Percentiles rank a stretch among this genome's conserved stretches.
These are phyloP conservation scores for Hanseniaspora lachancei DNA, from an alignment of 805 yeast species.

Conservation along the genomic window DNA sequence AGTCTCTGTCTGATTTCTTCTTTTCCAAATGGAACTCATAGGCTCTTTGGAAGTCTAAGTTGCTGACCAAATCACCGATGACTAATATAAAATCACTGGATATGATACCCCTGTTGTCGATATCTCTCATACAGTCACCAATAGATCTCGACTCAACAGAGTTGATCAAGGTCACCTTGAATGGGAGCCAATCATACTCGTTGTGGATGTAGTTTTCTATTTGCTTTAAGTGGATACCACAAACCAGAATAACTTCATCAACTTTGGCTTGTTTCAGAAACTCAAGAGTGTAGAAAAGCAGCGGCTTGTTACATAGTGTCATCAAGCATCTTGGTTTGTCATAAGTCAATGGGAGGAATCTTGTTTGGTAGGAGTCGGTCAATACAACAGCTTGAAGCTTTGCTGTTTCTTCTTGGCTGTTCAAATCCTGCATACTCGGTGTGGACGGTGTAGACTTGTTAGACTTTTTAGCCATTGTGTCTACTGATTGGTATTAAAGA, in stretches of 20 bases:
- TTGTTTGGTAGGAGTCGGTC: conserved; percentile 82
- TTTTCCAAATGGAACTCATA: conserved; percentile 61
- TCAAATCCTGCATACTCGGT: conserved; percentile 28
- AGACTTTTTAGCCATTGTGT: conserved; percentile 7
- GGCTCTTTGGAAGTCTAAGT: conserved; percentile 64
- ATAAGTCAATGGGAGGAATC: conserved; percentile 85
- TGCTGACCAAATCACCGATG: conserved; percentile 92
- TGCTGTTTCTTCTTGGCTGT: conserved; percentile 45
- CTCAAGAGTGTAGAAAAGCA: conserved; percentile 88
- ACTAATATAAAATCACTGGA: conserved; percentile 81
- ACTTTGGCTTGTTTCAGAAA: conserved; percentile 73
- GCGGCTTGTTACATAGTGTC: conserved; percentile 85
- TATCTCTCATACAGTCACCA: conserved; percentile 94
- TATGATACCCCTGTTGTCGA: conserved; percentile 80
- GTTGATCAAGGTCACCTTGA: conserved; percentile 63
- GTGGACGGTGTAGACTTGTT: neutral
- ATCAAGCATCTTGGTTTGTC: conserved; percentile 79
- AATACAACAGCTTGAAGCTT: conserved; percentile 87
- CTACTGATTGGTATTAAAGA: neutral
- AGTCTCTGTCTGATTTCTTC: conserved; percentile 68
- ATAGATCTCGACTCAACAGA: conserved; percentile 80
- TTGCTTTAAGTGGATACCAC: conserved; percentile 82
- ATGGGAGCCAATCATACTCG: conserved; percentile 55
- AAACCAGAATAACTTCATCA: conserved; percentile 76
- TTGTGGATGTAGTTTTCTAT: conserved; percentile 66